Evolutionary conservation across 75 land plant species (phyloP), one percentile per base, ranked within the genome.

Genomic region (Sequoiadendron giganteum): DNA sequence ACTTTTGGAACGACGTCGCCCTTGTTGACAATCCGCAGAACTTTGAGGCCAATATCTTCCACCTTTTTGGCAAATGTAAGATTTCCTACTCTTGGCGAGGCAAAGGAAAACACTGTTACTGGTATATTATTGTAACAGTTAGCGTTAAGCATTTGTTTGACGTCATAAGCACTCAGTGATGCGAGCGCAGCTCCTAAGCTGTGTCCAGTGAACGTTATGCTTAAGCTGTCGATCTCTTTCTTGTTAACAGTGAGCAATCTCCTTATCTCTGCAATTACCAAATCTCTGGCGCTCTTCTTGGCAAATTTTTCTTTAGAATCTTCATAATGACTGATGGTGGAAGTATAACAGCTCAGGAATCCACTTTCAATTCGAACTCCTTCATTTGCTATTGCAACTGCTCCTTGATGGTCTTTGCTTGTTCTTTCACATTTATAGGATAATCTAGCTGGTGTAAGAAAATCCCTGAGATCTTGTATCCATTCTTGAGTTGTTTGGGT

Each of bases 181-280:
- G 92, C 85, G 48, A 91, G 90, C 10, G 92, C 92, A 16, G 91
- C 92, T 11, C 92, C 92, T n/a, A 91, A 86, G 91, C 92, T 90
- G 85, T 91, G 92, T 48, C 92, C 92, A 9, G 91, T 89, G 6
- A 91, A 42, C 4, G 91, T 91, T 68, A 91, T 87, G 88, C 92
- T 91, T 38, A 90, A 61, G 38, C 42, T 88, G 65, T 25, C 21
- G 3, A 15, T 78, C 40, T 43, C 83, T 0, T 42, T 18, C 47
- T 80, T 18, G 91, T 89, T 79, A 9, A 32, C 9, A 1, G 55
- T 85, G 28, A 91, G 15, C 89, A 91, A 54, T 11, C 92, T 47
- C 61, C 30, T 52, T 45, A 91, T 38, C 52, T 87, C 92, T 55
- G 38, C 84, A 73, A 84, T 38, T 28, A 91, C 52, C 28, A 88